Conservation (phyloP, 1,284 basidiomycete genomes). For the Malassezia obtusa region DNA sequence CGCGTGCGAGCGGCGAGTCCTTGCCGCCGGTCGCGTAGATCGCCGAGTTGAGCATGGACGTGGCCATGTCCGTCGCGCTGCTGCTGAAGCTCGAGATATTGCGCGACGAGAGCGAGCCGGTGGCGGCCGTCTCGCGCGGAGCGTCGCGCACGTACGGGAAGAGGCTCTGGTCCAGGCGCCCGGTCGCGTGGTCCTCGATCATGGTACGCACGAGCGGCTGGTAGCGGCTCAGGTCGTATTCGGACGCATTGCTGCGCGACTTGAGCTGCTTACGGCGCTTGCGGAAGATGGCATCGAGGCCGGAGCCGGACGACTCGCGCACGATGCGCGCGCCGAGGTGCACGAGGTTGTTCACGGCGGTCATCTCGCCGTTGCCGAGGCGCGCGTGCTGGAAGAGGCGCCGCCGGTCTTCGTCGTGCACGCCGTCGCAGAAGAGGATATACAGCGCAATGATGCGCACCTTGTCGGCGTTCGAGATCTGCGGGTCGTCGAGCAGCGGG, state of each 20-base stretch:
- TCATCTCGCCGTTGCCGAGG: constrained; percentile 77
- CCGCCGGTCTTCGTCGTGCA: constrained; percentile 90
- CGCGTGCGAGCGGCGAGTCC: constrained; percentile 22
- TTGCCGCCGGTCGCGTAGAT: constrained; percentile 18
- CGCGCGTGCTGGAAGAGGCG: constrained; percentile 94
- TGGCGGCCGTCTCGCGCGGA: constrained; percentile 53
- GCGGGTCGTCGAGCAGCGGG: constrained; percentile 74
- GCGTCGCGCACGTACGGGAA: constrained; percentile 89
- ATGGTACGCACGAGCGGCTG: constrained; percentile 76
- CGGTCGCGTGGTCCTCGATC: constrained; percentile 75
- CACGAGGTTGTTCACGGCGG: constrained; percentile 78
- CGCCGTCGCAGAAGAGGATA: constrained; percentile 88
- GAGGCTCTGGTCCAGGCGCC: constrained; percentile 63
- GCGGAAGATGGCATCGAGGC: constrained; percentile 48
- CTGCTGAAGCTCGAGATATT: neutral
- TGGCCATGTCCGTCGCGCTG: constrained; percentile 12
- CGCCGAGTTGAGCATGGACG: constrained; percentile 13
- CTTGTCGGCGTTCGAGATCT: constrained; percentile 64
- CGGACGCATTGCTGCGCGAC: constrained; percentile 54
- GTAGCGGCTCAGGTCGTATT: constrained; percentile 90
- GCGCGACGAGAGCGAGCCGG: neutral
- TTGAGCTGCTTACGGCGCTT: constrained; percentile 64
- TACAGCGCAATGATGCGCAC: constrained; percentile 93
- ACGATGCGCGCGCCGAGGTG: constrained; percentile 74
- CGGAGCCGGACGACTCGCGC: constrained; percentile 52